phyloP scores from a whole-genome alignment of 164 flowering plant genomes.

The Brasenia schreberi region DNA sequence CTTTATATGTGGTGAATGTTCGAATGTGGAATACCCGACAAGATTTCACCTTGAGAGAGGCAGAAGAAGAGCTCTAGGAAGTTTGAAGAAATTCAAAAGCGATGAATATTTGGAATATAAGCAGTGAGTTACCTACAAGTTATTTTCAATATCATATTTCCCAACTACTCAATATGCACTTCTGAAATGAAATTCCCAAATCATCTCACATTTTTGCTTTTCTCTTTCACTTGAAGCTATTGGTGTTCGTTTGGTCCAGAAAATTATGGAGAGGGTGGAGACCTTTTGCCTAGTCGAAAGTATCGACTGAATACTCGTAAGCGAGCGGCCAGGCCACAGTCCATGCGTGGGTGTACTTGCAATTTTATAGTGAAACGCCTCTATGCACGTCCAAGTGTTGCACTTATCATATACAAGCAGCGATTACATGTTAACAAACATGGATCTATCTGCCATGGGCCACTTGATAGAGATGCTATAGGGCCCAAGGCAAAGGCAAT shows the following conservation, averaged over 20 bases:
- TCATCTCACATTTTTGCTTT: neutral
- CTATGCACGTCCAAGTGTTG: constrained; percentile 80
- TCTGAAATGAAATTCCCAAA: neutral
- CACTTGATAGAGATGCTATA: constrained; percentile 91
- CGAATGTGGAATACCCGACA: constrained; percentile 67
- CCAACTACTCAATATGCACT: neutral
- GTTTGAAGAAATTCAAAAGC: constrained; percentile 61
- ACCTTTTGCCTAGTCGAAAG: constrained; percentile 71
- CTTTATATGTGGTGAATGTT: constrained; percentile 84
- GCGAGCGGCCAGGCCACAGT: constrained; percentile 96
- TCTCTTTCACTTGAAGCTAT: constrained; percentile 36
- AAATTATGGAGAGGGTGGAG: constrained; percentile 93
- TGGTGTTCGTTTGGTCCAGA: constrained; percentile 99
- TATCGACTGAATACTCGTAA: constrained; percentile 89
- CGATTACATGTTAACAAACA: constrained; percentile 85
- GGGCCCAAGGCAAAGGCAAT: constrained; percentile 91
- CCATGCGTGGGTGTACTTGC: constrained; percentile 94
- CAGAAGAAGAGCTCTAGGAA: constrained; percentile 51
- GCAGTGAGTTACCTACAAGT: constrained; percentile 31
- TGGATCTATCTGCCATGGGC: constrained; percentile 93
- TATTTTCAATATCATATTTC: neutral
- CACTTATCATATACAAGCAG: constrained; percentile 70
- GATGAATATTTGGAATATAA: constrained; percentile 85
- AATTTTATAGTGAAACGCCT: constrained; percentile 84
- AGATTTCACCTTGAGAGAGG: constrained; percentile 93